Conservation (phyloP, 2,329 filamentous ascomycete genomes). For the Paramyrothecium roridum region DNA sequence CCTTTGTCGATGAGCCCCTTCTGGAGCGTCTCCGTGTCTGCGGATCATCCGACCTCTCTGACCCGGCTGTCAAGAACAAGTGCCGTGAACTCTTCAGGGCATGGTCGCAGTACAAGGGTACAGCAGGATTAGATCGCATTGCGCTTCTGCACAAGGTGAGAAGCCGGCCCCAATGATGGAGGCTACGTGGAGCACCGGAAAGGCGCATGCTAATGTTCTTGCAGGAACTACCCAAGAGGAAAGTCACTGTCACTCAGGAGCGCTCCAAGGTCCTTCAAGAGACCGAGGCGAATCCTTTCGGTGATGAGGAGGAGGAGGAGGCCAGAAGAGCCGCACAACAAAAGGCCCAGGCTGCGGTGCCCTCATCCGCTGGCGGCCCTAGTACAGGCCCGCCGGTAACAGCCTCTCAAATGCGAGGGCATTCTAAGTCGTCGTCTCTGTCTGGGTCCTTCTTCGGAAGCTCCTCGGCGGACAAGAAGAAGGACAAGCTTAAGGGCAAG, state of each 20-base stretch:
- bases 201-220: constrained; percentile 5
- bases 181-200: no score
- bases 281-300: constrained; percentile 71
- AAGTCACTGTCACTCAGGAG: constrained; percentile 71
- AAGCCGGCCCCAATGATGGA: no score
- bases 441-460: constrained; percentile 34
- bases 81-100: constrained; percentile 82
- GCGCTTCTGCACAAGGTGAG: constrained; percentile 69
- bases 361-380: constrained; percentile 12
- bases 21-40: constrained; percentile 88
- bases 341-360: constrained; percentile 14
- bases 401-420: constrained; percentile 3
- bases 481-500: constrained; percentile 55
- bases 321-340: constrained; percentile 28
- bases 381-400: constrained; percentile 6
- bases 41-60: constrained; percentile 79
- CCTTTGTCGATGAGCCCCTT: constrained; percentile 86
- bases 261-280: constrained; percentile 82
- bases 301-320: constrained; percentile 60
- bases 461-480: constrained; percentile 46
- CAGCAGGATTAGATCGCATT: constrained; percentile 75
- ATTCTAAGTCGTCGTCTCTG: constrained; percentile 35
- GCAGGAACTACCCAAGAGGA: constrained; percentile 62
- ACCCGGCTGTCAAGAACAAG: constrained; percentile 82
- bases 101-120: constrained; percentile 85